Evolutionary conservation across 2,329 filamentous ascomycete genomes (phyloP).

Genomic region (Colletotrichum eremochloae): DNA sequence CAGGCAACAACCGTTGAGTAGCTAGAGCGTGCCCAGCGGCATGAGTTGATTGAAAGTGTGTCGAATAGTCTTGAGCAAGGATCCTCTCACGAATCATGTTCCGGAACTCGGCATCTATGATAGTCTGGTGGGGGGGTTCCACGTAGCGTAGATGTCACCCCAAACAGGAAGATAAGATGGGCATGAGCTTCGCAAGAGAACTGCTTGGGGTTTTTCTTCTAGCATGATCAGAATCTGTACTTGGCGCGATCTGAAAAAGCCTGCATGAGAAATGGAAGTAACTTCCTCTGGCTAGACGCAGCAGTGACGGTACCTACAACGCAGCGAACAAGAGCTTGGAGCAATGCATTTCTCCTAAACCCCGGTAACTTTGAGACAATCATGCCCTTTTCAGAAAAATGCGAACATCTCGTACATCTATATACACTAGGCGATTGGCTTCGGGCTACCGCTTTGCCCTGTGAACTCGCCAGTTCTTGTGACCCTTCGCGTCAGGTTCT

Average conservation of each 20-base stretch:
- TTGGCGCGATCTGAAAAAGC: neutral
- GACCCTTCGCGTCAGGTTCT: conserved; percentile 22
- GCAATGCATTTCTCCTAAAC: neutral
- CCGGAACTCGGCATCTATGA: conserved; percentile 9
- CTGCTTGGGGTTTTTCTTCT: neutral
- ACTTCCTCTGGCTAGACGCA: neutral
- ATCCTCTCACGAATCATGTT: neutral
- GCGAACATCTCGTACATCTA: too few species aligned
- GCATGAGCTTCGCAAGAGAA: neutral
- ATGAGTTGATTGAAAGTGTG: neutral
- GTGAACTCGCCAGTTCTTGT: conserved; percentile 6
- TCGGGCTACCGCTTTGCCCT: neutral
- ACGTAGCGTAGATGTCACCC: neutral
- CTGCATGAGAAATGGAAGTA: neutral
- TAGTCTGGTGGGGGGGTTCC: neutral
- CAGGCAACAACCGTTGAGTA: neutral
- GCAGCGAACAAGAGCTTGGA: neutral
- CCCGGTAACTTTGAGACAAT: neutral
- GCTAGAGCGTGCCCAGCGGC: neutral
- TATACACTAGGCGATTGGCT: neutral
- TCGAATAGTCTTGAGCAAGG: neutral
- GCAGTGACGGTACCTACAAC: neutral
- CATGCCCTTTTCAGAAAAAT: neutral
- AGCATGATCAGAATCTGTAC: too few species aligned
- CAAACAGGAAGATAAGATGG: neutral